Conservation (phyloP, 1,284 basidiomycete species). For the Ganoderma meredithae region DNA sequence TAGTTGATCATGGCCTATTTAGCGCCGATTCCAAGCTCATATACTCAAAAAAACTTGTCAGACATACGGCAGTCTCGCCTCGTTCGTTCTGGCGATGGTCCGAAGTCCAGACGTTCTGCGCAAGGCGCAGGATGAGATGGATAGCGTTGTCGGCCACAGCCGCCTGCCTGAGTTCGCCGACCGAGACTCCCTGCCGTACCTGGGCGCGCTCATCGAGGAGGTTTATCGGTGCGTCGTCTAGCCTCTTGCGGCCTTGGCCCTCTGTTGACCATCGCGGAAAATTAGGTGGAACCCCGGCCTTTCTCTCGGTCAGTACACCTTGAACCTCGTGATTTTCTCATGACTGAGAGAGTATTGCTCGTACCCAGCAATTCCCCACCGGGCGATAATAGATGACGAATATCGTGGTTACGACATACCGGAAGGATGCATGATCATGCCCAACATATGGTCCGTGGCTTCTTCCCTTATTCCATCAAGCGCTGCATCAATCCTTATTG, state of each 20-base stretch:
- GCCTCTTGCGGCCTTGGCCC: too few species aligned
- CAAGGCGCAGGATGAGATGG: constrained; percentile 31
- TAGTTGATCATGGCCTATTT: constrained; percentile 6
- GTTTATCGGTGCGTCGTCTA: constrained; percentile 44
- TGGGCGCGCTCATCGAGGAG: constrained; percentile 56
- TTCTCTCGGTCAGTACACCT: constrained; percentile 18
- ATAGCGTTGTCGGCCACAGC: constrained; percentile 24
- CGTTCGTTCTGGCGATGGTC: constrained; percentile 30
- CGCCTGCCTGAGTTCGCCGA: constrained; percentile 32
- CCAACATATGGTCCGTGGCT: constrained; percentile 52
- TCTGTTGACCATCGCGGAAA: background rate
- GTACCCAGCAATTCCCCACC: constrained; percentile 23
- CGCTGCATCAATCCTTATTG: background rate
- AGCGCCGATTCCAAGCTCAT: background rate
- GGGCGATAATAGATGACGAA: constrained; percentile 51
- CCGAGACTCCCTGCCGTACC: constrained; percentile 39
- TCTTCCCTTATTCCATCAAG: background rate
- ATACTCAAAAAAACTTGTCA: background rate
- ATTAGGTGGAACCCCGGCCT: constrained; percentile 28
- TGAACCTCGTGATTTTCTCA: background rate
- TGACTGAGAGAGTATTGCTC: background rate
- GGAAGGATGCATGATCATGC: constrained; percentile 52
- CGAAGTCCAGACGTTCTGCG: constrained; percentile 26
- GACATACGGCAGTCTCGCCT: constrained; percentile 15
- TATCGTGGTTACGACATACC: constrained; percentile 55